Evolutionary conservation across 2,329 filamentous ascomycete species (phyloP), one percentile per base, ranked within the genome.

Genomic region (Trichoderma sp.): DNA sequence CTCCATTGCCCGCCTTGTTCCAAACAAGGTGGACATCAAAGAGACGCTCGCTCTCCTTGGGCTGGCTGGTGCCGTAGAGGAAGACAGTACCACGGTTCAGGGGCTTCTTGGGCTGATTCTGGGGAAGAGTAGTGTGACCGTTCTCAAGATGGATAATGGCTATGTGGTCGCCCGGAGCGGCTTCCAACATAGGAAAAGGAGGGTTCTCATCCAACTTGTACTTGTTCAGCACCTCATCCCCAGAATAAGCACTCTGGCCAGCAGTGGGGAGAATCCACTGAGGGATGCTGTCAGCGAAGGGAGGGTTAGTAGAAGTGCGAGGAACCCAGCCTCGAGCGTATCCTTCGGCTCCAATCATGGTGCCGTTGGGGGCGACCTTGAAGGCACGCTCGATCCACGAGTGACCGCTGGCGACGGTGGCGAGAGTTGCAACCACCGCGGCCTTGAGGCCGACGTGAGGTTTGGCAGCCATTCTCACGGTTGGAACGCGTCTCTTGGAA

Each of bases 331-430:
- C 91, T 74, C 94, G 91, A n/a, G 92, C 84, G 79, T 91, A 97
- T 36, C 95, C 95, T 28, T 88, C 84, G 8, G 86, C 80, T 32
- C 92, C 92, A 23, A 90, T 84, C 79, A 94, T 93, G 39, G 89
- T 89, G 69, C 94, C 95, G 76, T 94, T 92, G 32, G 88, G 80
- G 68, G 90, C 88, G 79, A 98, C 90, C 71, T 90, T 88, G 73
- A 85, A 88, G 64, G 95, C 85, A 76, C 91, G 85, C 81, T 98
- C 94, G 62, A 95, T 87, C 95, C 95, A 98, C 20, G 90, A 92
- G 82, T 98, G 95, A 43, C 89, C 91, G 30, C 75, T 75, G 39
- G 77, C 80, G 6, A 76, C 68, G 43, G 72, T 72, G 11, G 73
- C 74, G 62, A 83, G 74, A 50, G 82, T 77, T 30, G 82, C 74